These are phyloP conservation scores for Dicorynia guianensis DNA, from an alignment of 306 rosid species.

Conservation along the genomic window DNA sequence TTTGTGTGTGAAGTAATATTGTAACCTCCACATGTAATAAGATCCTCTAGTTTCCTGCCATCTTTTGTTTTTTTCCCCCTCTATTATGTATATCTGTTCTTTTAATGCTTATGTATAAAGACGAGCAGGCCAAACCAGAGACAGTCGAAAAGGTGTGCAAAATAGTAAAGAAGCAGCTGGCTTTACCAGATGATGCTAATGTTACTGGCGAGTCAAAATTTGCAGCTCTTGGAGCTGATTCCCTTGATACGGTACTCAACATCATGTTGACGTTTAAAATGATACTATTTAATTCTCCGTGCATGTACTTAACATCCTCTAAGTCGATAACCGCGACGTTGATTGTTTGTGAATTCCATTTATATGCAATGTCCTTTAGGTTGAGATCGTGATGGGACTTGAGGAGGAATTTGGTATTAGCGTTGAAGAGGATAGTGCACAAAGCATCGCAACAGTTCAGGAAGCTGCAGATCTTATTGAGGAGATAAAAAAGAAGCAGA, in stretches of 20 bases:
- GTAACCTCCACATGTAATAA: not conserved
- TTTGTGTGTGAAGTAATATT: not conserved
- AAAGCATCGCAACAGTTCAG: slow-evolving; percentile 78
- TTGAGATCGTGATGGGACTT: slow-evolving; percentile 88
- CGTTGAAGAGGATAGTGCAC: slow-evolving; percentile 79
- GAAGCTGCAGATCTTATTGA: slow-evolving; percentile 86
- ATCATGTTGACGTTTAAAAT: not conserved
- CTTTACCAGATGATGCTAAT: slow-evolving; percentile 59
- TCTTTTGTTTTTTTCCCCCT: not conserved
- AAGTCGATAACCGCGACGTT: not conserved
- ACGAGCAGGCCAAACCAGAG: slow-evolving; percentile 72
- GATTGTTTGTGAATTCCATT: slow-evolving; percentile 33
- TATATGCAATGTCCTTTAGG: slow-evolving; percentile 46
- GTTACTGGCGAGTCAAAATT: slow-evolving; percentile 67
- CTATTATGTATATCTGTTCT: not conserved
- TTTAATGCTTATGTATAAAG: slow-evolving; percentile 16
- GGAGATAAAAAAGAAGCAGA: slow-evolving; percentile 57
- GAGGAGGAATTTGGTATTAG: slow-evolving; percentile 84
- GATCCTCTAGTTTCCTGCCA: not conserved
- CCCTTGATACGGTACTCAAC: slow-evolving; percentile 74
- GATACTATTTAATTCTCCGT: slow-evolving; percentile 3
- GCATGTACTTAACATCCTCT: not conserved
- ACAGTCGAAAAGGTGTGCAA: slow-evolving; percentile 70
- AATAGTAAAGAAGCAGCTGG: slow-evolving; percentile 78
- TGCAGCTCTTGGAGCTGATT: slow-evolving; percentile 83